Evolutionary conservation across 257 asterid genomes (phyloP).

Genomic region (Solanum appendiculatum): DNA sequence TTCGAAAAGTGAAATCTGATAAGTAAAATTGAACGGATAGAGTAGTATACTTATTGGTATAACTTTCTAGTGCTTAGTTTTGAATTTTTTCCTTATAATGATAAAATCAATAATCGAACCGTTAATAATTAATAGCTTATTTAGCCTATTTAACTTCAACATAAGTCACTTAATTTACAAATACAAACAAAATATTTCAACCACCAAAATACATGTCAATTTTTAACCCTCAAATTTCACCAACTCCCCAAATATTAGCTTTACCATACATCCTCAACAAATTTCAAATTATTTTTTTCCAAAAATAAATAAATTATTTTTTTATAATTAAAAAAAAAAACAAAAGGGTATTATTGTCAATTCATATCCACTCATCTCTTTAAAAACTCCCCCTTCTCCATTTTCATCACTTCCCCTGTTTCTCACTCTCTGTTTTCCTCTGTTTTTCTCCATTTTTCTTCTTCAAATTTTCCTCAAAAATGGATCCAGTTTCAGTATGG

Average conservation of each 20-base stretch:
- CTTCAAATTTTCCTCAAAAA: background rate
- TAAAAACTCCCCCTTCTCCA: background rate
- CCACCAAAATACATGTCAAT: background rate
- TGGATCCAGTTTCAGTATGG: conserved; percentile 38
- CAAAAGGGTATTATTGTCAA: background rate
- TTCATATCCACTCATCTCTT: background rate
- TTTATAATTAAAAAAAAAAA: background rate
- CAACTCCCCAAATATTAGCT: background rate
- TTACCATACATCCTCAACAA: background rate
- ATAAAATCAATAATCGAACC: background rate
- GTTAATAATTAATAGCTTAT: background rate
- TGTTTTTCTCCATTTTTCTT: background rate
- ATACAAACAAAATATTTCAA: background rate
- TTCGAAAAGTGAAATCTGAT: fast-evolving
- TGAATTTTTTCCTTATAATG: background rate
- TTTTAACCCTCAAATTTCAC: background rate
- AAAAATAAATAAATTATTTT: too few species aligned
- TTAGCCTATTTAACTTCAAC: background rate
- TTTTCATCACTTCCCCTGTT: background rate
- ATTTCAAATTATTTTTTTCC: background rate
- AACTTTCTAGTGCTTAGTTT: background rate
- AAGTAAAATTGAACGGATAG: background rate
- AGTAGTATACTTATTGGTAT: background rate
- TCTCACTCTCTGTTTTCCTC: background rate
- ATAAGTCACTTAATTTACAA: background rate